These are phyloP conservation scores for Lenzites betulinus DNA, from an alignment of 768 basidiomycete genomes.

Conservation along the genomic window DNA sequence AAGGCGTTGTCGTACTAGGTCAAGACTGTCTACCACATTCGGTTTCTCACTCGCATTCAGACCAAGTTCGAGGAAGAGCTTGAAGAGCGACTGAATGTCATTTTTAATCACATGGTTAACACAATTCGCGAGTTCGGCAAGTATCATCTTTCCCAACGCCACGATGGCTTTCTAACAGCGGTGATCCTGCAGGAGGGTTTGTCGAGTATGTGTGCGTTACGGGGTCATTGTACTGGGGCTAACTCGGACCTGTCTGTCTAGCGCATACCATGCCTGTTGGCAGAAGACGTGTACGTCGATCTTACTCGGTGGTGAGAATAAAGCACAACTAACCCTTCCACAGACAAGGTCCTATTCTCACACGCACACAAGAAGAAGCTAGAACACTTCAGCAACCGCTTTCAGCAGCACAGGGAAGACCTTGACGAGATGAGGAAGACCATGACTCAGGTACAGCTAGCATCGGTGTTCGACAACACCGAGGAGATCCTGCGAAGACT, in stretches of 20 bases:
- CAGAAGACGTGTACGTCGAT: conserved; percentile 4
- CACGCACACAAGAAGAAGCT: neutral
- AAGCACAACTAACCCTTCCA: neutral
- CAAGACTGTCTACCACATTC: conserved; percentile 5
- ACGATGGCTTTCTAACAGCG: neutral
- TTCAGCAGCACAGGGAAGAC: conserved; percentile 1
- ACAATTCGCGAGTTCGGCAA: conserved; percentile 4
- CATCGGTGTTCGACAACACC: neutral
- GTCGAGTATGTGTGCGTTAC: neutral
- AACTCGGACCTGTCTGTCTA: neutral
- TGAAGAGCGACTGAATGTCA: neutral
- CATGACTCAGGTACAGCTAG: neutral
- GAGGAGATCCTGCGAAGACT: neutral
- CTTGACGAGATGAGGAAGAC: conserved; percentile 2
- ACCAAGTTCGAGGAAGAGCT: neutral
- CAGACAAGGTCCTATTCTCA: conserved; percentile 5
- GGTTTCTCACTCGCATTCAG: neutral
- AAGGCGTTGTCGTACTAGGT: neutral
- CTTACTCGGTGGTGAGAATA: neutral
- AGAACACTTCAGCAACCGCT: neutral
- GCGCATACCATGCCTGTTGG: conserved; percentile 6
- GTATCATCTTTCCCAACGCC: neutral
- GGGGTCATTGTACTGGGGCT: neutral
- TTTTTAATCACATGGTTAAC: neutral
- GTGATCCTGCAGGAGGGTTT: neutral